phyloP scores from a whole-genome alignment of 352 stramenopile species.

The Stephanocyclus meneghinianus region DNA sequence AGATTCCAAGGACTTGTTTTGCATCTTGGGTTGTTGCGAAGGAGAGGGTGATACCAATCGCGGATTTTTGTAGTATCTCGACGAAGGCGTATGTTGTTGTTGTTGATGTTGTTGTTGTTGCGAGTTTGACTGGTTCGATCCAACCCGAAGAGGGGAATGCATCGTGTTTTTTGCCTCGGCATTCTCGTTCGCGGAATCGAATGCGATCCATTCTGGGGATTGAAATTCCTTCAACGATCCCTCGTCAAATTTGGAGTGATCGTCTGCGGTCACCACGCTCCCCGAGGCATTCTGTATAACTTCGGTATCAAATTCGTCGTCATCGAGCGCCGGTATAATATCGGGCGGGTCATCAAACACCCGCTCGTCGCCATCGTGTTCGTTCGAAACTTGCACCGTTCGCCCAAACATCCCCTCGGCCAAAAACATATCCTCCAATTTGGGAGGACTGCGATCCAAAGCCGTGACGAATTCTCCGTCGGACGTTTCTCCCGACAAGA shows the following conservation, averaged over 20 bases:
- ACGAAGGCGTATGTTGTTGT: not conserved
- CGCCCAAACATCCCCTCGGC: constrained; percentile 6
- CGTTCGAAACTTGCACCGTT: not conserved
- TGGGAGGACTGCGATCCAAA: constrained; percentile 5
- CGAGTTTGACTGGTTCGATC: not conserved
- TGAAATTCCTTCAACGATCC: not conserved
- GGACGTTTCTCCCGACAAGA: not conserved
- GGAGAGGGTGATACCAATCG: constrained; percentile 9
- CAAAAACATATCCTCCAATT: constrained; percentile 11
- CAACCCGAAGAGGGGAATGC: not conserved
- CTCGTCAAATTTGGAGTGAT: not conserved
- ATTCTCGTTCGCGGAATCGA: not conserved
- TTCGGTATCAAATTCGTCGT: constrained; percentile 10
- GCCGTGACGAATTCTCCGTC: constrained; percentile 19
- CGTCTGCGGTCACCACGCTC: not conserved
- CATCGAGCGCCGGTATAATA: constrained; percentile 20
- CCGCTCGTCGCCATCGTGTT: not conserved
- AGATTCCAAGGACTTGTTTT: not conserved
- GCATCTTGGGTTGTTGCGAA: not conserved
- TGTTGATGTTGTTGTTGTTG: not conserved
- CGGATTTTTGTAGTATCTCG: constrained; percentile 16
- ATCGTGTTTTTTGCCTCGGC: not conserved
- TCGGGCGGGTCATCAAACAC: constrained; percentile 27
- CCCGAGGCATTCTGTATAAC: not conserved
- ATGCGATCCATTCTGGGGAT: not conserved